Evolutionary conservation across 805 yeast species (phyloP), one percentile per base, ranked within the genome.

Genomic region (Sugiyamaella chiloensis): DNA sequence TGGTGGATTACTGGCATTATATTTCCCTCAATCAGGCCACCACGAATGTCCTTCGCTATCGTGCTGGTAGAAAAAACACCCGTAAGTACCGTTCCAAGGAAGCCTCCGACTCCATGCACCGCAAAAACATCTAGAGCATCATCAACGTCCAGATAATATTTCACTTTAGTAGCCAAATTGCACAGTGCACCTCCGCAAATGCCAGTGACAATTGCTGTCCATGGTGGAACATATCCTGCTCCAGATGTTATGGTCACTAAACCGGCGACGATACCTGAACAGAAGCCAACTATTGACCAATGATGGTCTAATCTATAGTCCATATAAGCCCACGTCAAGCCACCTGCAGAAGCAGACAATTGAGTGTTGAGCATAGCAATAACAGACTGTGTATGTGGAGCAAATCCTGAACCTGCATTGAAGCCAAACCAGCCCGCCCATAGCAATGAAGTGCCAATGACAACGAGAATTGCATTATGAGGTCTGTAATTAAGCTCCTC

Each of bases 61-160:
- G 51, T 49, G 5, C 86, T 87, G 43, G 95, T 87, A 23, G 98
- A 95, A 66, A 91, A 91, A 54, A 91, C 73, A 63, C 96, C 98
- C 20, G 97, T 91, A 66, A 89, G 66, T 19, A 85, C 71, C 23
- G 85, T 80, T 41, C 96, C 96, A 55, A 78, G 71, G 60, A 82
- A 74, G 44, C 96, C 96, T 64, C 96, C 96, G 54, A 88, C 81
- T 60, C 95, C 96, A 67, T 89, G 96, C 51, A 87, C 71, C 24
- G 96, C 87, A 71, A 86, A 91, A 42, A 89, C 95, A 67, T 90
- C 97, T 75, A 90, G 76, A 71, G 96, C 96, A 66, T 91, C 98
- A 67, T 91, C 98, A 55, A 91, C 85, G 48, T 76, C 77, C 53
- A 91, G 64, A 50, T 79, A 46, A 56, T 74, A 70, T 73, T 90